Evolutionary conservation across 78 protist genomes (phyloP), one percentile per base, ranked within the genome.

Genomic region (Mastigamoeba balamuthi): DNA sequence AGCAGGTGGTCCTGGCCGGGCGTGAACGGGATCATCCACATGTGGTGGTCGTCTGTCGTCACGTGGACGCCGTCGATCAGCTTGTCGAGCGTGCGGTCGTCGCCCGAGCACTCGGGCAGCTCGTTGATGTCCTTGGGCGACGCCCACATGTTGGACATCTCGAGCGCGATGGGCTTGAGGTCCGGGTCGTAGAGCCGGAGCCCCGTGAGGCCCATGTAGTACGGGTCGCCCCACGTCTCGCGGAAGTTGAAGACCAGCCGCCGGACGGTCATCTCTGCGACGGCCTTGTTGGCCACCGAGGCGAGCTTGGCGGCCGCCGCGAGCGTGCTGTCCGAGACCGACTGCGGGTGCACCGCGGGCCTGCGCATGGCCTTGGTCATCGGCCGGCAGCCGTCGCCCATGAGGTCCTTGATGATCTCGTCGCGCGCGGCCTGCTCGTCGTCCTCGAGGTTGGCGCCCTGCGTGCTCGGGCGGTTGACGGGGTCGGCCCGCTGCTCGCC

Each of bases 21-120:
- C 5, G 39, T 29, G 74, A 87, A 87, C 39, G 92, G 92, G 36
- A 81, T 85, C 23, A 88, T 37, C 86, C 90, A 85, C 88, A 84
- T 80, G 39, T 76, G 85, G 48, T 58, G 53, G 70, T 39, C 77
- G 52, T 42, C 73, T 35, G 83, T 30, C 9, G 81, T 85, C 9
- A 76, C 30, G 48, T 75, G 70, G 29, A 66, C 44, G 29, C 79
- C 65, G 72, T 82, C 91, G 39, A 84, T 72, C 42, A 71, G 74
- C 65, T 82, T 82, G 72, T 82, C 80, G 9, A 78, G 41, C 6
- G 89, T 78, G 7, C 84, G 63, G 40, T 79, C 68, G 38, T 72
- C 89, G 3, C 85, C 75, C 66, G 81, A 33, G 74, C 78, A 43
- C 0, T 80, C 81, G 10, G 69, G 68, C 38, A 81, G 40, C 67